phyloP scores from a whole-genome alignment of 768 basidiomycete genomes.

The Trametes cubensis region DNA sequence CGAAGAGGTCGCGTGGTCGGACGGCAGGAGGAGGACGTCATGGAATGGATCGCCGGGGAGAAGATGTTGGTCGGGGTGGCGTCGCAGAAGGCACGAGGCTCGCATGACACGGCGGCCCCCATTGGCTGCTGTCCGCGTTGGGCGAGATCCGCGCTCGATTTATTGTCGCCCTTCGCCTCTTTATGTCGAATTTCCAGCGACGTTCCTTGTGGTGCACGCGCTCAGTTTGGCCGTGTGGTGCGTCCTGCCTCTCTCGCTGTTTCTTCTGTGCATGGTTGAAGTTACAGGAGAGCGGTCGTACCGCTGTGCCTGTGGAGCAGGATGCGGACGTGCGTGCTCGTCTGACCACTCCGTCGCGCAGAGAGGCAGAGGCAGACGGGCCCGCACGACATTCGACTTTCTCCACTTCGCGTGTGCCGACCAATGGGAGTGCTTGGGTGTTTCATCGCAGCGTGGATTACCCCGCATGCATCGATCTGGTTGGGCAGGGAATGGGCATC shows the following conservation, averaged over 20 bases:
- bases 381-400: background rate
- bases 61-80: constrained; percentile 1
- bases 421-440: background rate
- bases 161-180: no score
- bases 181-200: no score
- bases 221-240: no score
- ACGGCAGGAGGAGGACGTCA: background rate
- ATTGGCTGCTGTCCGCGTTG: background rate
- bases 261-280: no score
- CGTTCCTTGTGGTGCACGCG: no score
- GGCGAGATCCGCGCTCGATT: background rate
- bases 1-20: background rate
- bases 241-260: background rate
- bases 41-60: constrained; percentile 4
- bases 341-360: constrained; percentile 1
- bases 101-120: constrained; percentile 3
- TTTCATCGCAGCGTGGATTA: constrained; percentile 8
- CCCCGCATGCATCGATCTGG: constrained; percentile 12
- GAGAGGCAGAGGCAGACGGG: background rate
- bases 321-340: background rate
- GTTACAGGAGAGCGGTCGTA: no score
- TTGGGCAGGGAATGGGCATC: background rate
- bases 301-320: constrained; percentile 3
- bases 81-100: constrained; percentile 15
- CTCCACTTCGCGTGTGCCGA: background rate